Base-by-base conservation (phyloP, 176 grass and related monocot species). In the Thalia dealbata region DNA sequence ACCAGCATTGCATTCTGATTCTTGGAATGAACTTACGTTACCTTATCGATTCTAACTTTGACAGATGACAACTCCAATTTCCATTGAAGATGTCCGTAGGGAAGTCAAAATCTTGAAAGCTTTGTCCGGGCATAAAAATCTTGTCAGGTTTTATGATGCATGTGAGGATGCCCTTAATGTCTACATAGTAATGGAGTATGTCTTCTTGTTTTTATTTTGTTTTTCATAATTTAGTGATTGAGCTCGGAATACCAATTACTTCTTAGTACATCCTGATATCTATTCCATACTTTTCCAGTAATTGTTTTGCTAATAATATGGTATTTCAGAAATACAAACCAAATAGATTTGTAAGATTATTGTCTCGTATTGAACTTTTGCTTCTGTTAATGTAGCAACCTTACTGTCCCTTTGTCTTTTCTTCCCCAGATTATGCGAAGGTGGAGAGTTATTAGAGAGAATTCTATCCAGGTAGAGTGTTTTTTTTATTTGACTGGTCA, bases 131-230 rank as follows among this genome's bases (percentile, higher is more conserved):
- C 95, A 99, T 78, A 86, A 78, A 74, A 99, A 99, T 80, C 87
- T 99, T 56, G 88, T 99, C 77, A 99, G 87, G 84, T 99, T 93
- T 85, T 91, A 99, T 83, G 95, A 99, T 93, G 90, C 90, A 86
- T 99, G 95, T 93, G 95, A 99, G 87, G 95, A 99, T 74, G 90
- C 85, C 79, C 88, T 93, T 76, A 99, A 99, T 82, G 95, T 99
- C 90, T 99, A 93, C 90, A 76, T 99, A 90, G 90, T 88, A 80
- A 99, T 99, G 95, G 95, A 99, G 95, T 99, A 99, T 86, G 87
- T 88, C 14, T 82, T 80, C 76, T 88, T 81, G 63, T 21, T 80
- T 77, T 73, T 41, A 32, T 62, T 70, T 82, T 75, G n/a, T 35
- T 64, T 28, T 18, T 59, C 25, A 43, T 66, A 54, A 60, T 61